Base-by-base conservation (phyloP, 108 stramenopile genomes). In the Epithemia pelagica region DNA sequence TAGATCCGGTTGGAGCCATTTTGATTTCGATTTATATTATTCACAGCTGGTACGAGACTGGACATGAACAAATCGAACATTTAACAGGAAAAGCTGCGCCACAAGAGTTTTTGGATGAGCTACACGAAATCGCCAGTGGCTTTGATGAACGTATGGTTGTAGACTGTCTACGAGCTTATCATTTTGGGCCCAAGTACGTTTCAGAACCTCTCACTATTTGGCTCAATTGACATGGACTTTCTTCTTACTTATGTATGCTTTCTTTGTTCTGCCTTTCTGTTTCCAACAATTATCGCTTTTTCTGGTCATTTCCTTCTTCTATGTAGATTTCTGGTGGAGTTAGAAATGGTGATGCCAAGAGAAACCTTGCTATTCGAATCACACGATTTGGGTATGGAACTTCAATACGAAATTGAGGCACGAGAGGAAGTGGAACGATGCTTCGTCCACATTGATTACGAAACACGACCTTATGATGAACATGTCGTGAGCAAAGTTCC, bases 361-460 rank as follows among this genome's bases (percentile, higher is more conserved):
- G 68, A 84, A 30, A 97, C 92, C 27, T 68, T 81, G 25, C 62
- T 97, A 27, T 76, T 83, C 54, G 94, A 92, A 61, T 81, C 81
- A 31, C 96, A 97, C 79, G 96, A 97, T 71, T 76, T 96, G 61
- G 95, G 94, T 51, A 91, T 97, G 89, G 94, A 92, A 67, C 73
- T 97, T 61, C 96, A 97, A 69, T 93, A 96, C 65, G 90, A 91
- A 69, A 93, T 97, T 71, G 96, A 97, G 76, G 77, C 76, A 23
- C 62, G 82, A 28, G 90, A 89, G 63, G 90, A 93, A 70, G 96
- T 97, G 25, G 96, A 97, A 77, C 82, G 96, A 28, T 92, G 91
- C 58, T 97, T 97, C 79, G 96, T 97, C 20, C 96, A 97, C 71
- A 94, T 97, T 71, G 96, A 97, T 73, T 96, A 96, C 72, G 81